Percentiles rank a stretch among this genome's conserved stretches.
Conservation (phyloP, 2,329 filamentous ascomycete genomes). For the Ophiostoma piceae region DNA sequence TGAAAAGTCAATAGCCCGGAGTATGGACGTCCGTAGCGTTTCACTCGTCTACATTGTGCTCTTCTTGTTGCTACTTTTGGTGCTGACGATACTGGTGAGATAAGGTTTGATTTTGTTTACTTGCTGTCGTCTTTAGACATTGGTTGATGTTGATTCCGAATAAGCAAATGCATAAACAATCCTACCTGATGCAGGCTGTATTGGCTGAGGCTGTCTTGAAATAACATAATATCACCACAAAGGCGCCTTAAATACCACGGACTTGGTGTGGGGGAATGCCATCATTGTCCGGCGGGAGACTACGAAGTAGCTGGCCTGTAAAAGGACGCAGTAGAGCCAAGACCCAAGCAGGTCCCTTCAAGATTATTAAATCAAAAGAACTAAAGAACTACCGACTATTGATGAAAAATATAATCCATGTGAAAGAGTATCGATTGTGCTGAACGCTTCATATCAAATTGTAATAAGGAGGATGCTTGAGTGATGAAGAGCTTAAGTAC, state of each 20-base stretch:
- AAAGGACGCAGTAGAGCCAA: neutral
- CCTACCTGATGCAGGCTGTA: neutral
- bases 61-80: neutral
- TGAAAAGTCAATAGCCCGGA: neutral
- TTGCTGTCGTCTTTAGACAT: neutral
- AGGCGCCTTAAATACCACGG: neutral
- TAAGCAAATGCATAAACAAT: neutral
- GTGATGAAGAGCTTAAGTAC: neutral
- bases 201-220: neutral
- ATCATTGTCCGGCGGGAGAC: constrained; percentile 2
- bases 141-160: neutral
- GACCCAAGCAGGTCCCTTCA: too few relatives aligned
- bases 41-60: neutral
- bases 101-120: neutral
- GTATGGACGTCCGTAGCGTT: constrained; percentile 1
- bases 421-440: neutral
- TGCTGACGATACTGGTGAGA: neutral
- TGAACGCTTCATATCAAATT: neutral
- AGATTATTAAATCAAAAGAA: too few relatives aligned
- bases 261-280: constrained; percentile 7
- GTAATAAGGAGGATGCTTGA: too few relatives aligned
- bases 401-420: neutral
- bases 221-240: neutral
- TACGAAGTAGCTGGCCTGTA: neutral
- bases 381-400: neutral